These are phyloP conservation scores for Trichosporon faecale DNA, from an alignment of 1,284 basidiomycete species.

Conservation along the genomic window DNA sequence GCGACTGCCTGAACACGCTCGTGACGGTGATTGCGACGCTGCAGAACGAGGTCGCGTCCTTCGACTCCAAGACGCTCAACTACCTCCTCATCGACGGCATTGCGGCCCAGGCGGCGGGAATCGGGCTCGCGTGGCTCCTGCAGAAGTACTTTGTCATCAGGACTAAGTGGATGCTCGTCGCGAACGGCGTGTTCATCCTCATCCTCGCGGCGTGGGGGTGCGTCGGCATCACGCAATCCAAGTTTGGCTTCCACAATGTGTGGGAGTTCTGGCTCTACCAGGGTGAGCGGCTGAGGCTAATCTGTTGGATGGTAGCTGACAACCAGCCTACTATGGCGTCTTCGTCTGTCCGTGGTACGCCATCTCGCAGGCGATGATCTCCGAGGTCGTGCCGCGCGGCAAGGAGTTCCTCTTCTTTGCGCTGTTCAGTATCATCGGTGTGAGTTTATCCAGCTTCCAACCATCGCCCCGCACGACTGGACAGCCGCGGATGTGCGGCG, in stretches of 20 bases:
- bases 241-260: slow-evolving; percentile 28
- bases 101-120: slow-evolving; percentile 65
- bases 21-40: slow-evolving; percentile 69
- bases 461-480: too few species aligned
- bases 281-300: background rate
- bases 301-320: background rate
- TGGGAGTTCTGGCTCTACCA: slow-evolving; percentile 56
- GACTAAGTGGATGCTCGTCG: slow-evolving; percentile 62
- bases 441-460: too few species aligned
- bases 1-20: slow-evolving; percentile 61
- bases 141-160: slow-evolving; percentile 68
- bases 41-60: slow-evolving; percentile 63
- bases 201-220: slow-evolving; percentile 46
- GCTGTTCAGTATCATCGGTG: slow-evolving; percentile 44
- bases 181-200: slow-evolving; percentile 45
- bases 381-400: slow-evolving; percentile 31
- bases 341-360: slow-evolving; percentile 29
- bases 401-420: slow-evolving; percentile 47
- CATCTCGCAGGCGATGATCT: slow-evolving; percentile 55
- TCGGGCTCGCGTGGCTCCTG: slow-evolving; percentile 69
- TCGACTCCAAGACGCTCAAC: slow-evolving; percentile 45
- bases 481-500: too few species aligned
- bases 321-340: slow-evolving; percentile 62
- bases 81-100: slow-evolving; percentile 71
- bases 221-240: slow-evolving; percentile 25